phyloP scores from a whole-genome alignment of 306 rosid species.

The Malus orientalis region DNA sequence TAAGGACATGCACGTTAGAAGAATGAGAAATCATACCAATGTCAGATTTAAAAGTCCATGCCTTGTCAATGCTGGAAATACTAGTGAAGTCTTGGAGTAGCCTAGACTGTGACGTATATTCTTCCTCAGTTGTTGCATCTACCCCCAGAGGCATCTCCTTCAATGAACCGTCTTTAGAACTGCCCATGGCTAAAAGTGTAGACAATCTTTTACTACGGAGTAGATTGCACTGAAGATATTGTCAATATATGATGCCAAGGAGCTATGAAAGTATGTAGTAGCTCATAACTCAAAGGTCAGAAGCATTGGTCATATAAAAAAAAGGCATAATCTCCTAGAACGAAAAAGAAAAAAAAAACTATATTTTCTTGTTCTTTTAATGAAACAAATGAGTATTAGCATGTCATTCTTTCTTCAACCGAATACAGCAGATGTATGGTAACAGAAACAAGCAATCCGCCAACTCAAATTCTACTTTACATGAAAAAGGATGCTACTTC shows the following conservation, averaged over 20 bases:
- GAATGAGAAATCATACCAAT: slow-evolving; percentile 29
- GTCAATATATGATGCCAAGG: background rate
- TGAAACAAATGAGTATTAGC: background rate
- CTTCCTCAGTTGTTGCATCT: slow-evolving; percentile 51
- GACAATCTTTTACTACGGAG: slow-evolving; percentile 29
- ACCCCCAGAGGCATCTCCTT: slow-evolving; percentile 48
- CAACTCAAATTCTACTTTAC: background rate
- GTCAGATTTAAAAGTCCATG: slow-evolving; percentile 59
- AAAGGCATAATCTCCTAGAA: background rate
- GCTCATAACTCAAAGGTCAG: background rate
- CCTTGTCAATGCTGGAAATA: slow-evolving; percentile 64
- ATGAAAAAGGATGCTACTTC: background rate
- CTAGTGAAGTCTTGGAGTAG: slow-evolving; percentile 58
- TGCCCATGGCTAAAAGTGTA: slow-evolving; percentile 44
- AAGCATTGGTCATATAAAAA: background rate
- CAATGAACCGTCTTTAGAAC: slow-evolving; percentile 20
- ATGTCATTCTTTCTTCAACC: background rate
- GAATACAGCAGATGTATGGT: background rate
- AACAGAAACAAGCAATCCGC: background rate
- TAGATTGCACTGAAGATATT: background rate
- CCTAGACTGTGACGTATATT: slow-evolving; percentile 53
- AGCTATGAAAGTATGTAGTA: background rate
- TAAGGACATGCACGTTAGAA: background rate
- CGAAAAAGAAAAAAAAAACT: background rate
- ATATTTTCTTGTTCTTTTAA: background rate